Percentiles rank a stretch among this genome's conserved stretches.
These are phyloP conservation scores for Leccinum solheimii DNA, from an alignment of 1,284 basidiomycete species.

Conservation along the genomic window DNA sequence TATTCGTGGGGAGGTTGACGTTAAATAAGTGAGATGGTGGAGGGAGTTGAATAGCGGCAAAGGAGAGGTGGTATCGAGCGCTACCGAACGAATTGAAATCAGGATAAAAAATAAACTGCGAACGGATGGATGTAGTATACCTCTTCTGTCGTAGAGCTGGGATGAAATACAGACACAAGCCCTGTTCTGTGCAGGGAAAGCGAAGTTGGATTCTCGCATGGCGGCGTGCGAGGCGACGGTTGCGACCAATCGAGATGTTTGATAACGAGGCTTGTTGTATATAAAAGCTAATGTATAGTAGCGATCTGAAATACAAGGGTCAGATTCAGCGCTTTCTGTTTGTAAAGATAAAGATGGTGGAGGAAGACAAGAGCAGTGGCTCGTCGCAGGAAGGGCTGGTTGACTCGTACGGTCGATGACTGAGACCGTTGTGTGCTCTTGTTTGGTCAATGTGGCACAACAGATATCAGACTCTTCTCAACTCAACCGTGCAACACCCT, in stretches of 20 bases:
- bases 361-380: conserved; percentile 12
- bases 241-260: conserved; percentile 23
- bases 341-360: conserved; percentile 5
- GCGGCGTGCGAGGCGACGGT: conserved; percentile 23
- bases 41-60: conserved; percentile 96
- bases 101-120: conserved; percentile 10
- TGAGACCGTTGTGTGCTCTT: conserved; percentile 32
- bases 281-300: not conserved
- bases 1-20: conserved; percentile 95
- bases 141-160: conserved; percentile 93
- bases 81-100: conserved; percentile 45
- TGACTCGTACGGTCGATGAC: conserved; percentile 32
- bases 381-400: conserved; percentile 23
- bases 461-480: not conserved
- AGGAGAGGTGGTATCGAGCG: conserved; percentile 89
- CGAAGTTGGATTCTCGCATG: conserved; percentile 98
- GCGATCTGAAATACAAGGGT: not conserved
- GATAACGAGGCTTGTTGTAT: conserved; percentile 3
- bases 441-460: conserved; percentile 33
- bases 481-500: no score
- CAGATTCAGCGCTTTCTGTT: not conserved
- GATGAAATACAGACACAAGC: conserved; percentile 95
- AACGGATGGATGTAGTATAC: conserved; percentile 48
- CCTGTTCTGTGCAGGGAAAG: conserved; percentile 92
- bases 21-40: conserved; percentile 95